These are phyloP conservation scores for Craspedostauros australis DNA, from an alignment of 108 stramenopile genomes.

Conservation along the genomic window DNA sequence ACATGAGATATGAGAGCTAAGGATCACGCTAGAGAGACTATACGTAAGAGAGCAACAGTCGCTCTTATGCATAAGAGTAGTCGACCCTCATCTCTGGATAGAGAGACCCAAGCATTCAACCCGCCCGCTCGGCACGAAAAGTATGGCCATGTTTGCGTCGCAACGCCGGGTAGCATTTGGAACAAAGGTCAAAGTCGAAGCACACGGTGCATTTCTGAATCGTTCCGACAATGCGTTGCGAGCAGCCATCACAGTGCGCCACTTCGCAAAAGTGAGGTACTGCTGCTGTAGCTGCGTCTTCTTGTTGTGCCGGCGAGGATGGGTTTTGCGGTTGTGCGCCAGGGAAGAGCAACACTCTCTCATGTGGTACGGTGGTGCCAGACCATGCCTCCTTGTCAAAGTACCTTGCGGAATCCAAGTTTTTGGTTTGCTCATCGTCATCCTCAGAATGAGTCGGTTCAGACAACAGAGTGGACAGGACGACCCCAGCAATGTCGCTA, in stretches of 20 bases:
- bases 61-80: too few relatives aligned
- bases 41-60: too few relatives aligned
- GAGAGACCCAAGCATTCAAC: too few relatives aligned
- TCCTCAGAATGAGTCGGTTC: not conserved
- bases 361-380: conserved; percentile 33
- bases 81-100: too few relatives aligned
- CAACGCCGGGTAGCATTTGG: conserved; percentile 60
- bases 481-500: not conserved
- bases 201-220: conserved; percentile 66
- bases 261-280: conserved; percentile 43
- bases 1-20: too few relatives aligned
- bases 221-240: conserved; percentile 32
- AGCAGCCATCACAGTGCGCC: conserved; percentile 75
- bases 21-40: too few relatives aligned
- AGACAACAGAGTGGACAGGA: not conserved
- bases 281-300: not conserved
- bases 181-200: conserved; percentile 85
- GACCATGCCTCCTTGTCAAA: conserved; percentile 19
- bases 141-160: too few relatives aligned
- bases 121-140: too few relatives aligned
- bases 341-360: conserved; percentile 68
- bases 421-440: not conserved
- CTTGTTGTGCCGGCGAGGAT: not conserved
- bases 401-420: not conserved
- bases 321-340: too few relatives aligned